phyloP scores from a whole-genome alignment of 495 filamentous ascomycete genomes.

The Terfezia boudieri region DNA sequence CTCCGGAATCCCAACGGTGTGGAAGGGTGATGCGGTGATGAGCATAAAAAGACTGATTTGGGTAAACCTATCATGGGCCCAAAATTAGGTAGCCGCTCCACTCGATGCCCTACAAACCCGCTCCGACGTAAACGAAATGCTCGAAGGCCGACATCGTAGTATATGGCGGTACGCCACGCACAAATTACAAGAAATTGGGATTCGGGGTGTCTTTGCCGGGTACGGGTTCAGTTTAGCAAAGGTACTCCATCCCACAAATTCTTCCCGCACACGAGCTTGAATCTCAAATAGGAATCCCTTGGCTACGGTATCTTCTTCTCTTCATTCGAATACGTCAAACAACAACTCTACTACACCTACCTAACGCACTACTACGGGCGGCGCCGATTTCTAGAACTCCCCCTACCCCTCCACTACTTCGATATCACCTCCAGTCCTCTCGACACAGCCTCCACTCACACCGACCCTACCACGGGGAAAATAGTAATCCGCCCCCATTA shows the following conservation, averaged over 20 bases:
- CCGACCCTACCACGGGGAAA: slow-evolving; percentile 14
- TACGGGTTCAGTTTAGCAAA: slow-evolving; percentile 58
- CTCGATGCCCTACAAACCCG: slow-evolving; percentile 74
- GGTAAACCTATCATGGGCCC: too few species aligned
- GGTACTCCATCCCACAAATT: slow-evolving; percentile 32
- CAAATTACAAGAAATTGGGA: slow-evolving; percentile 60
- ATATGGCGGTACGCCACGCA: slow-evolving; percentile 61
- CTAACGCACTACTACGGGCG: slow-evolving; percentile 56
- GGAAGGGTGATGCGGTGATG: background rate
- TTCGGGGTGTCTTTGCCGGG: slow-evolving; percentile 56
- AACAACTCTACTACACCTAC: slow-evolving; percentile 63
- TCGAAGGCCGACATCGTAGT: slow-evolving; percentile 43
- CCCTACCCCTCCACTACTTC: slow-evolving; percentile 7
- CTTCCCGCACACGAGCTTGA: background rate
- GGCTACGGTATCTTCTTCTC: slow-evolving; percentile 71
- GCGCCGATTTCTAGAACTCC: slow-evolving; percentile 12
- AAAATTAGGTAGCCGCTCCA: slow-evolving; percentile 40
- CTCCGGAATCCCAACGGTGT: background rate
- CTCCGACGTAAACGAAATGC: slow-evolving; percentile 46
- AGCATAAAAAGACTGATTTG: too few species aligned
- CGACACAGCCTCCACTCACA: background rate
- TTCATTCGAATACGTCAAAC: slow-evolving; percentile 69
- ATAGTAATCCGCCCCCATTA: slow-evolving; percentile 61
- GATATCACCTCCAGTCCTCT: slow-evolving; percentile 31
- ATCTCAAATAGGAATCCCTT: slow-evolving; percentile 33